These are phyloP conservation scores for Paecilomyces sp. DNA, from an alignment of 2,329 filamentous ascomycete genomes.

Conservation along the genomic window DNA sequence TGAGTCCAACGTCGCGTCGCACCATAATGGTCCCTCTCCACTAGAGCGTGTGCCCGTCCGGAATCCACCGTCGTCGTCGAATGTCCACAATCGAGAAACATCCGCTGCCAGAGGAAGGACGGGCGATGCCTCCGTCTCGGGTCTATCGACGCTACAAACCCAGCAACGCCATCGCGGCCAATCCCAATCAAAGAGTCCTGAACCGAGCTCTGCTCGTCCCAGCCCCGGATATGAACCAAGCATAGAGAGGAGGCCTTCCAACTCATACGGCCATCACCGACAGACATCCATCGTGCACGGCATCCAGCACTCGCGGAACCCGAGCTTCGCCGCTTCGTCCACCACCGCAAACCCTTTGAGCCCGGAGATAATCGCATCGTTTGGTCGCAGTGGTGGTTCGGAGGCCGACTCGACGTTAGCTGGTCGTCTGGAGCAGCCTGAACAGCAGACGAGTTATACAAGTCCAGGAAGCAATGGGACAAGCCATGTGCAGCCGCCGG, in stretches of 20 bases:
- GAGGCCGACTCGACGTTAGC: slow-evolving; percentile 39
- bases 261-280: slow-evolving; percentile 77
- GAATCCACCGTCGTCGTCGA: slow-evolving; percentile 29
- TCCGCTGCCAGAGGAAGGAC: slow-evolving; percentile 37
- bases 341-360: slow-evolving; percentile 74
- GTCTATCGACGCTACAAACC: slow-evolving; percentile 28
- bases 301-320: slow-evolving; percentile 81
- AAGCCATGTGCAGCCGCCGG: slow-evolving; percentile 17
- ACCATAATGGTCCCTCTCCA: slow-evolving; percentile 29
- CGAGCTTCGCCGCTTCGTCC: slow-evolving; percentile 62
- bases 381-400: slow-evolving; percentile 48
- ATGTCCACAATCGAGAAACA: slow-evolving; percentile 37
- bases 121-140: slow-evolving; percentile 26
- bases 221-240: slow-evolving; percentile 28
- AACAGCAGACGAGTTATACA: slow-evolving; percentile 19
- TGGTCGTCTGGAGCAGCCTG: slow-evolving; percentile 25
- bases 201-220: slow-evolving; percentile 27
- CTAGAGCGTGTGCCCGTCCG: slow-evolving; percentile 30
- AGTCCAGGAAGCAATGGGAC: slow-evolving; percentile 36
- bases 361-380: slow-evolving; percentile 73
- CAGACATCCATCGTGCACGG: slow-evolving; percentile 97
- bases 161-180: slow-evolving; percentile 29
- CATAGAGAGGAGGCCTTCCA: slow-evolving; percentile 36
- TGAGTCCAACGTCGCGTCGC: slow-evolving; percentile 29
- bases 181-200: slow-evolving; percentile 37